Base-by-base conservation (phyloP, 805 yeast genomes). In the Saturnispora quitensis region DNA sequence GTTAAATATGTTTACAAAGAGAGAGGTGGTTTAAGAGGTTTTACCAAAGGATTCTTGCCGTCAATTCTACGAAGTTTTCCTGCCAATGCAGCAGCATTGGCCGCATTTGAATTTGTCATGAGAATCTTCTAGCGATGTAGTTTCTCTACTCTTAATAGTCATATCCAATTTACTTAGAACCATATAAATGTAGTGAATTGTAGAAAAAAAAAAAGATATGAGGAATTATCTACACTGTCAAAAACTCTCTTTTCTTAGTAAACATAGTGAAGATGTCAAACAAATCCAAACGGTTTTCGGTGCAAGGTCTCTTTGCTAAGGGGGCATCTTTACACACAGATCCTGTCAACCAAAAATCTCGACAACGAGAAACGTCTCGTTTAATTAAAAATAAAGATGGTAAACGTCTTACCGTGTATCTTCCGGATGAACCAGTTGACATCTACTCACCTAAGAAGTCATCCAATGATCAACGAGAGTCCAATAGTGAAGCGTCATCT, bases 81-180 rank as follows among this genome's bases (percentile, higher is more conserved):
- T 1, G 95, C 96, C 1, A 89, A 89, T 65, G 97, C 96, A 1
- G 90, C 96, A 15, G 97, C 97, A 0, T 70, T 89, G 53, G 95
- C 91, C 5, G 88, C 93, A 1, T 89, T 88, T 63, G 96, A 89
- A 66, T 82, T 86, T 18, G 88, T 81, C n/a, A 77, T 88, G 81
- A 75, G 91, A 57, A 48, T 65, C 4, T 60, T 64, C 50, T 55
- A 56, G 17, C 25, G 10, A 38, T 9, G 17, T 20, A 18, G 24
- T 20, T 5, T 38, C 22, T 8, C 2, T 10, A 10, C 22, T 20
- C 25, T 38, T 10, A 9, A 9, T 18, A 18, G 42, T 18, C 42
- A 18, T 18, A 8, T 18, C 12, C 22, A 18, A 20, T 18, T 18
- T 17, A 38, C 8, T 38, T 20, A 18, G 22, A 45, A 12, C n/a